Evolutionary conservation across 306 rosid genomes (phyloP).

Genomic region (Lagenaria siceraria): DNA sequence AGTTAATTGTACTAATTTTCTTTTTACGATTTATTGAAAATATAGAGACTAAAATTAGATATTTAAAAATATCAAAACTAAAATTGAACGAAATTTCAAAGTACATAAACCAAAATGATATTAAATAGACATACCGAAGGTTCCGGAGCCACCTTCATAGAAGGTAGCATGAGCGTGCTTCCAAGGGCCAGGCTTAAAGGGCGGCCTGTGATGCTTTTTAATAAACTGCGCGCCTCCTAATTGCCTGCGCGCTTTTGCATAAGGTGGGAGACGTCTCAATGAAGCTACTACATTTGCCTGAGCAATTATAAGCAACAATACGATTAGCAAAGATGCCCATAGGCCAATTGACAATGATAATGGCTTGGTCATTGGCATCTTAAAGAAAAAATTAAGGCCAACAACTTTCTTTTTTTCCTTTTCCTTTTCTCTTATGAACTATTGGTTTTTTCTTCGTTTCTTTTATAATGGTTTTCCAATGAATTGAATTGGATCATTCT

Average conservation of each 20-base stretch:
- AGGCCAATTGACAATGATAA: conserved; percentile 10
- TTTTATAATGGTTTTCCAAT: background rate
- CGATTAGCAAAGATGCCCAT: conserved; percentile 12
- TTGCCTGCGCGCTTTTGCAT: background rate
- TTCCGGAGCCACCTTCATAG: conserved; percentile 47
- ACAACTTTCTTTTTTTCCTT: too few relatives aligned
- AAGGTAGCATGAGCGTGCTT: conserved; percentile 57
- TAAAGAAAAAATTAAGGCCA: background rate
- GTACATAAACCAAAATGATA: too few relatives aligned
- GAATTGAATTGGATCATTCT: background rate
- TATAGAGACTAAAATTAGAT: too few relatives aligned
- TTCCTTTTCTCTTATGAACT: background rate
- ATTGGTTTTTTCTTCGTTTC: background rate
- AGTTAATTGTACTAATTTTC: too few relatives aligned
- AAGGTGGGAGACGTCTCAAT: background rate
- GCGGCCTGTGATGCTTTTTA: conserved; percentile 7
- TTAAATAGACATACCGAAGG: conserved; percentile 30
- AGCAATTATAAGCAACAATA: background rate
- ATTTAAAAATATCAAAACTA: too few relatives aligned
- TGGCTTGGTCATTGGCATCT: background rate
- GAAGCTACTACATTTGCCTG: background rate
- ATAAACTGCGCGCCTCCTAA: background rate
- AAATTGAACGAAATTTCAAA: too few relatives aligned
- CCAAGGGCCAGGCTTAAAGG: conserved; percentile 37
- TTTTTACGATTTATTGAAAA: too few relatives aligned